Conservation (phyloP, 2,329 filamentous ascomycete species). For the Pseudopyrenochaeta lycopersici region DNA sequence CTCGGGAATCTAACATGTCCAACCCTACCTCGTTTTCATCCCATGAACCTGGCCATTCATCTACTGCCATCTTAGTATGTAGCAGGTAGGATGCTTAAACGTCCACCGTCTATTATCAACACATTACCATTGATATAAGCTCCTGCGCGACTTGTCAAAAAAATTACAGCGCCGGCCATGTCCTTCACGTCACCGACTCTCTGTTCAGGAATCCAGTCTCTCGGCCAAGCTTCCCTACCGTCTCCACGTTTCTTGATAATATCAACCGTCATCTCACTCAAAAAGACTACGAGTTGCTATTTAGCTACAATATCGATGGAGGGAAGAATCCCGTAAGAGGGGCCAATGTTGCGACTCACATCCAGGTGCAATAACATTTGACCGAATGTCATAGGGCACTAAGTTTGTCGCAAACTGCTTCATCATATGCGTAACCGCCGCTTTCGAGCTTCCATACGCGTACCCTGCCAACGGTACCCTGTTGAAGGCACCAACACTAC, state of each 20-base stretch:
- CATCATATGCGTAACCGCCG: constrained; percentile 47
- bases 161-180: constrained; percentile 59
- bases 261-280: constrained; percentile 8
- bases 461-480: constrained; percentile 11
- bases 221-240: not conserved
- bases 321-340: not conserved
- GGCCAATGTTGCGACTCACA: constrained; percentile 39
- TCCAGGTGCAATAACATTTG: constrained; percentile 56
- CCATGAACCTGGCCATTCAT: too few relatives aligned
- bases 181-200: constrained; percentile 59
- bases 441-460: constrained; percentile 11
- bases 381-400: constrained; percentile 54
- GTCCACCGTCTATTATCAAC: constrained; percentile 55
- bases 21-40: too few relatives aligned
- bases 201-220: constrained; percentile 34
- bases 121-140: constrained; percentile 63
- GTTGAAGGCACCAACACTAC: constrained; percentile 11
- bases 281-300: constrained; percentile 8
- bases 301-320: not conserved
- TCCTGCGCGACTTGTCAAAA: constrained; percentile 60
- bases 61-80: constrained; percentile 36
- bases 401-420: constrained; percentile 57
- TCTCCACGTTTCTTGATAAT: not conserved
- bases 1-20: too few relatives aligned
- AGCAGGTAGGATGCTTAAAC: constrained; percentile 35